A percentile compares a stretch with the other conserved stretches of the same genome.
phyloP scores from a whole-genome alignment of 176 grass and related monocot species.

The Oryza punctata region DNA sequence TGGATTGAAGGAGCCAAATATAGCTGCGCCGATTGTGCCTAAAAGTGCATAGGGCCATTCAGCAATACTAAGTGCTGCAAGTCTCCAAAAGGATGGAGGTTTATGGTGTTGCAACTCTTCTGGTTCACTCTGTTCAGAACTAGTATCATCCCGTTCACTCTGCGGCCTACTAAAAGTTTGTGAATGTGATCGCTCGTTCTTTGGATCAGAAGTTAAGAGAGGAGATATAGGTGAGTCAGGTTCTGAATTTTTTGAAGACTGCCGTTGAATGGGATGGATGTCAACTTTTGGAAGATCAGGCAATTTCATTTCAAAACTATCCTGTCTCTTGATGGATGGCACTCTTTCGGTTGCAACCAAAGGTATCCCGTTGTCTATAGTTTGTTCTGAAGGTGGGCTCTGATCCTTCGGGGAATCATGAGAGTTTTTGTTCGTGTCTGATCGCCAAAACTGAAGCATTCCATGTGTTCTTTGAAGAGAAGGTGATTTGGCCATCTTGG shows the following conservation, averaged over 20 bases:
- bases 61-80: conserved; percentile 86
- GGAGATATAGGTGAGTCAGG: conserved; percentile 99
- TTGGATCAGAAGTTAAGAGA: conserved; percentile 92
- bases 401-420: conserved; percentile 89
- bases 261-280: conserved; percentile 74
- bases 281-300: conserved; percentile 97
- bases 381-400: conserved; percentile 77
- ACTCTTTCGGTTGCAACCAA: conserved; percentile 59
- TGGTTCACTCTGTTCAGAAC: conserved; percentile 67
- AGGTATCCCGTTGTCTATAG: conserved; percentile 58
- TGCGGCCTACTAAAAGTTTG: conserved; percentile 90
- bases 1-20: conserved; percentile 99
- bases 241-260: conserved; percentile 88
- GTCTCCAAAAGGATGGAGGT: conserved; percentile 95
- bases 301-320: conserved; percentile 87
- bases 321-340: conserved; percentile 91
- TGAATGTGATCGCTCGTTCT: conserved; percentile 96
- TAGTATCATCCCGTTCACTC: conserved; percentile 69
- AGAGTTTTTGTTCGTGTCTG: conserved; percentile 70
- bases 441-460: conserved; percentile 65
- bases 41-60: conserved; percentile 99
- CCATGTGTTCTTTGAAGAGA: conserved; percentile 88
- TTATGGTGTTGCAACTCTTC: conserved; percentile 63
- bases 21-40: conserved; percentile 91
- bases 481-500: conserved; percentile 95